phyloP scores from a whole-genome alignment of 345 rosid genomes.

The Balakata baccata region DNA sequence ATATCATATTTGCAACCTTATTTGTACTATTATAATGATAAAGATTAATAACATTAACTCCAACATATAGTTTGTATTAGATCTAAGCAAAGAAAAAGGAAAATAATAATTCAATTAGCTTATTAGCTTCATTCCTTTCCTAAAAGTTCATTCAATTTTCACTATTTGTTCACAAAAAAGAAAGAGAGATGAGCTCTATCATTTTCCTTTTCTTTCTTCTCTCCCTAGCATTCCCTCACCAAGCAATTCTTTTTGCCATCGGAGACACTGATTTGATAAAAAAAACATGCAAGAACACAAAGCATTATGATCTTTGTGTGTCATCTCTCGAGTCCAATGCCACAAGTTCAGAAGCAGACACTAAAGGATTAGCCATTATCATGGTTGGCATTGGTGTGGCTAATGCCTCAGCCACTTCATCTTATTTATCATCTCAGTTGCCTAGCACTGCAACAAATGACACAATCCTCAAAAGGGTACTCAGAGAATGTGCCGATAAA shows the following conservation, averaged over 20 bases:
- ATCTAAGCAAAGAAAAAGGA: background rate
- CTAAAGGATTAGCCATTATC: constrained; percentile 61
- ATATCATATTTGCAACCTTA: too few relatives aligned
- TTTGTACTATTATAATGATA: too few relatives aligned
- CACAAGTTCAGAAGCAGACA: constrained; percentile 48
- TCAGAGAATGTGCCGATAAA: constrained; percentile 65
- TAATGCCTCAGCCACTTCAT: constrained; percentile 69
- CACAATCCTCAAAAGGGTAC: constrained; percentile 33
- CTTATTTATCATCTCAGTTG: constrained; percentile 46
- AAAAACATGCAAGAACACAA: constrained; percentile 63
- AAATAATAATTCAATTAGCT: background rate
- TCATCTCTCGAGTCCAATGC: constrained; percentile 69
- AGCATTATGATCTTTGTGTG: constrained; percentile 64
- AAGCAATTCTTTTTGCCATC: constrained; percentile 6
- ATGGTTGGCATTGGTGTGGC: constrained; percentile 53
- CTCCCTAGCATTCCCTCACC: constrained; percentile 16
- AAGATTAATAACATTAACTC: too few relatives aligned
- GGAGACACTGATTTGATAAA: constrained; percentile 43
- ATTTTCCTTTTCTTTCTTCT: constrained; percentile 22
- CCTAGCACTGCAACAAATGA: constrained; percentile 25
- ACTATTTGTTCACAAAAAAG: too few relatives aligned
- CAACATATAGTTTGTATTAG: too few relatives aligned
- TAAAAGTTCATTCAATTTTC: background rate
- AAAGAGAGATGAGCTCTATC: constrained; percentile 16
- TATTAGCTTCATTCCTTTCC: background rate